phyloP scores from a whole-genome alignment of 768 basidiomycete species.

The Leccinum uliginosum region DNA sequence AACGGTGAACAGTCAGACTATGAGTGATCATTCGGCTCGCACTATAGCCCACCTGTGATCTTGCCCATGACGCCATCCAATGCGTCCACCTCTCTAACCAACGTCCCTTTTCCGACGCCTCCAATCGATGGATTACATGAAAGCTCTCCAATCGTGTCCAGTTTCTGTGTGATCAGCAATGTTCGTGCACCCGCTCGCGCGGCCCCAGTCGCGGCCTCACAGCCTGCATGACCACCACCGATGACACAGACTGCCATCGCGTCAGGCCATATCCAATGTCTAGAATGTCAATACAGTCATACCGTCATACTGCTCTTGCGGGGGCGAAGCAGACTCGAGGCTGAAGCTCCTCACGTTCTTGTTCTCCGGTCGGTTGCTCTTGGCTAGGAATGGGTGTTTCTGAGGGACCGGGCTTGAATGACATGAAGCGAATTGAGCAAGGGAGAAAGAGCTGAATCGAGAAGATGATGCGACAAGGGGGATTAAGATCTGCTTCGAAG shows the following conservation, averaged over 20 bases:
- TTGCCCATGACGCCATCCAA: conserved; percentile 82
- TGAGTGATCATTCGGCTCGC: neutral
- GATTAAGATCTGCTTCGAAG: neutral
- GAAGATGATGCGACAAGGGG: neutral
- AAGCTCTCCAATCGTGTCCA: conserved; percentile 77
- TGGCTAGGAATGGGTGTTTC: neutral
- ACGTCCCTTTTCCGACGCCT: conserved; percentile 86
- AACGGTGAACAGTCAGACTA: neutral
- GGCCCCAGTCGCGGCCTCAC: conserved; percentile 85
- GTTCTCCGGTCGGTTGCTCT: neutral
- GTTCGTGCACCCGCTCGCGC: conserved; percentile 82
- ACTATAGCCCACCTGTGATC: conserved; percentile 58
- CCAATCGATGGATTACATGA: conserved; percentile 94
- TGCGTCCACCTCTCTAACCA: conserved; percentile 90
- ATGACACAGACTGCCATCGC: conserved; percentile 69
- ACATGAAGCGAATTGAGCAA: neutral
- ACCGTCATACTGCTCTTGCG: conserved; percentile 25
- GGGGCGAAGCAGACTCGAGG: neutral
- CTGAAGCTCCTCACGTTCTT: conserved; percentile 1
- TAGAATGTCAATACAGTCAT: neutral
- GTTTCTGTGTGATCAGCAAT: conserved; percentile 73
- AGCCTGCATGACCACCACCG: conserved; percentile 91
- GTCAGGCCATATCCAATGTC: conserved; percentile 32
- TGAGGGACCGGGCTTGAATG: neutral
- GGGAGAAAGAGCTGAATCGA: neutral